phyloP scores from a whole-genome alignment of 768 basidiomycete genomes.

The Hericium coralloides region DNA sequence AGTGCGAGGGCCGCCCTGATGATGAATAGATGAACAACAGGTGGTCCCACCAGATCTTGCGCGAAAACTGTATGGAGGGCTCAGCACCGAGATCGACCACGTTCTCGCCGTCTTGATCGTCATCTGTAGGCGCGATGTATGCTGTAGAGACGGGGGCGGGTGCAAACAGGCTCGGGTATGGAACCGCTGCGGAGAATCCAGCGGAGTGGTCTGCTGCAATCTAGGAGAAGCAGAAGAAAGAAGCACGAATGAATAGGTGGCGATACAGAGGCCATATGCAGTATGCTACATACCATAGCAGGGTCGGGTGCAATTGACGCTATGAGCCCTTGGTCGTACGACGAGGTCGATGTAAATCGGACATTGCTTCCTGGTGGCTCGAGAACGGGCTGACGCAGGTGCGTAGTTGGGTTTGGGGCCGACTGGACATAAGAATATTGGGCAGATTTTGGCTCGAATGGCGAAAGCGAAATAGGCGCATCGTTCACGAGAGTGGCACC shows the following conservation, averaged over 20 bases:
- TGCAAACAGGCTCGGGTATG: not conserved
- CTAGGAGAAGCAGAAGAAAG: not conserved
- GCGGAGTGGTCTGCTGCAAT: not conserved
- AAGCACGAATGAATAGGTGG: not conserved
- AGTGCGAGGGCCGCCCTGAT: not conserved
- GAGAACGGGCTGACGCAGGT: not conserved
- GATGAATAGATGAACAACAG: slow-evolving; percentile 44
- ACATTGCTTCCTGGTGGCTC: not conserved
- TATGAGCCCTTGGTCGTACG: not conserved
- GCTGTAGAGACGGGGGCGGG: not conserved
- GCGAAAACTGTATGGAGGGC: slow-evolving; percentile 58
- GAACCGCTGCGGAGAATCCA: not conserved
- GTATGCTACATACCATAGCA: not conserved
- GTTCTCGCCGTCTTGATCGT: slow-evolving; percentile 5
- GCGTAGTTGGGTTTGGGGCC: too few relatives aligned
- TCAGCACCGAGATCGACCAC: slow-evolving; percentile 24
- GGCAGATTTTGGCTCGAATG: not conserved
- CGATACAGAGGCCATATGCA: not conserved
- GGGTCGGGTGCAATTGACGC: not conserved
- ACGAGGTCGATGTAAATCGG: not conserved
- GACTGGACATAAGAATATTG: not conserved
- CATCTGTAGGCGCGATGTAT: not conserved
- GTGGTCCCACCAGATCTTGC: slow-evolving; percentile 76
- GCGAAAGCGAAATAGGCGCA: not conserved
- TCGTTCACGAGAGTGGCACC: not conserved